These are phyloP conservation scores for Rhizophora apiculata DNA, from an alignment of 345 rosid species.

Conservation along the genomic window DNA sequence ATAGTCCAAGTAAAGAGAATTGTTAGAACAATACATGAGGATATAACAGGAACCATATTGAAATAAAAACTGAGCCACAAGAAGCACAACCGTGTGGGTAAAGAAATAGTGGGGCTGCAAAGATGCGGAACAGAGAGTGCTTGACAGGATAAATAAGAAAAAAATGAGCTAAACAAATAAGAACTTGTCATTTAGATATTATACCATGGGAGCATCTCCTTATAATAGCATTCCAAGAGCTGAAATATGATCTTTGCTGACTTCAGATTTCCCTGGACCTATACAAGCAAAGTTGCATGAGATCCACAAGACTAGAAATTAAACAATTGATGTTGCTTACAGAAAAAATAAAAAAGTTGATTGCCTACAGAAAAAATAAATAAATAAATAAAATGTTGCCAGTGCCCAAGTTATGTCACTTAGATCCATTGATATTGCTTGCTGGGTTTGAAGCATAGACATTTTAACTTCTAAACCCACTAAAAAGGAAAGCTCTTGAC, in stretches of 20 bases:
- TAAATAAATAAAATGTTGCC: constrained; percentile 5
- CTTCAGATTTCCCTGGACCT: constrained; percentile 58
- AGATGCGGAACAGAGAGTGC: background rate
- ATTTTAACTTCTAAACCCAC: background rate
- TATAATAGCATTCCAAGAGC: constrained; percentile 72
- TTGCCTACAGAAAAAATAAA: background rate
- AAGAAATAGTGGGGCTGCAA: background rate
- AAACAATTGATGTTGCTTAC: background rate
- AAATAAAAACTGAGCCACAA: background rate
- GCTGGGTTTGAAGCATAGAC: background rate
- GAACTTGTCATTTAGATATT: constrained; percentile 23
- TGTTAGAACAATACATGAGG: background rate
- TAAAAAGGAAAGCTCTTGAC: too few species aligned
- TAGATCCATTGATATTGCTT: constrained; percentile 4
- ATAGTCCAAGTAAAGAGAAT: background rate
- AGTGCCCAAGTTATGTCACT: background rate
- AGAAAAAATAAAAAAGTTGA: background rate
- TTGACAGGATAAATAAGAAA: constrained; percentile 1
- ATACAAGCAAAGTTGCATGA: constrained; percentile 20
- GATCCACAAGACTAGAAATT: background rate
- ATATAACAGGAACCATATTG: background rate
- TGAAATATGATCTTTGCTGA: constrained; percentile 43
- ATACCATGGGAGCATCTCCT: constrained; percentile 77
- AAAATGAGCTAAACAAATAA: constrained; percentile 11
- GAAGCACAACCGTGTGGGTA: too few species aligned